Percentiles rank a stretch among this genome's conserved stretches.
Conservation (phyloP, 768 basidiomycete species). For the Russula virescens region DNA sequence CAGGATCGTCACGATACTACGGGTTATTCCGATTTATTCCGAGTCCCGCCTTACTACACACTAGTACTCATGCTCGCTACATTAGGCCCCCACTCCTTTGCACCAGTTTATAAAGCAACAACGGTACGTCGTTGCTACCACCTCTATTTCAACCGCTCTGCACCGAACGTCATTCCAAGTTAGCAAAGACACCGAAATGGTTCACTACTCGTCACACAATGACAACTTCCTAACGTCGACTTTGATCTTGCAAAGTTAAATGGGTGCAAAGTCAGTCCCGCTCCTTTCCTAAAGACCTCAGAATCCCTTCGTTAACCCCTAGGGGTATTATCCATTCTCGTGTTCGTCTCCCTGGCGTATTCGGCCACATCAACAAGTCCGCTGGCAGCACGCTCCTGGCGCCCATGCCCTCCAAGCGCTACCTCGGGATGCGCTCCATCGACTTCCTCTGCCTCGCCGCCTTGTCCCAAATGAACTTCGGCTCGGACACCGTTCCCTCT, state of each 20-base stretch:
- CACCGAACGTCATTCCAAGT: no score
- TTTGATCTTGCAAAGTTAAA: neutral
- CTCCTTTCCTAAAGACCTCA: neutral
- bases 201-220: no score
- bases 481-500: conserved; percentile 7
- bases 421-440: conserved; percentile 8
- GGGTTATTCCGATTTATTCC: no score
- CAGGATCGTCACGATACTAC: no score
- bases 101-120: no score
- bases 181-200: no score
- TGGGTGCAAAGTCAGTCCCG: neutral
- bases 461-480: conserved; percentile 17
- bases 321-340: conserved; percentile 15
- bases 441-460: conserved; percentile 21
- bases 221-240: neutral
- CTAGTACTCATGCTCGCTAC: no score
- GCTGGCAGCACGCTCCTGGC: conserved; percentile 1
- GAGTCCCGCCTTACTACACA: no score
- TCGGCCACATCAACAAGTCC: conserved; percentile 17
- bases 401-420: conserved; percentile 20
- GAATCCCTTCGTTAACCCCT: neutral
- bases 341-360: conserved; percentile 14
- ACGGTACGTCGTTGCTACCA: no score
- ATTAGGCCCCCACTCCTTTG: no score
- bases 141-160: no score